Percentiles rank a stretch among this genome's conserved stretches.
phyloP scores from a whole-genome alignment of 164 flowering plant genomes.

The Kingdonia uniflora region DNA sequence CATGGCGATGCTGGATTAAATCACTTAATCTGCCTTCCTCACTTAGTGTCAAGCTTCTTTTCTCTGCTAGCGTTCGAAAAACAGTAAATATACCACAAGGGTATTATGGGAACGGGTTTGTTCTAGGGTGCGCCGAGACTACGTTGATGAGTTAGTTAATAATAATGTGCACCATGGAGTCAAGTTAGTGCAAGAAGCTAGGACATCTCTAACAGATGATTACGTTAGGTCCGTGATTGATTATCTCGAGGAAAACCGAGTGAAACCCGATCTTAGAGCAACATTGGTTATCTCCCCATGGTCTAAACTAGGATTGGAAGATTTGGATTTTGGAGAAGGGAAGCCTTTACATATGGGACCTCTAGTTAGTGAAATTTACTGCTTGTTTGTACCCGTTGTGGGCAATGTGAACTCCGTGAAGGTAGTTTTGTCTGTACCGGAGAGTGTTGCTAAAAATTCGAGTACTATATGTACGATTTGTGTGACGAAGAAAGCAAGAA shows the following conservation, averaged over 20 bases:
- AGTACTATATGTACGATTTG: not conserved
- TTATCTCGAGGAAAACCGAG: slow-evolving; percentile 45
- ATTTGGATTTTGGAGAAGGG: slow-evolving; percentile 80
- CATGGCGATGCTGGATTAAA: slow-evolving; percentile 78
- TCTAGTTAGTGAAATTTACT: slow-evolving; percentile 59
- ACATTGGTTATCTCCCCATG: slow-evolving; percentile 77
- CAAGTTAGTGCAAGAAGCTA: slow-evolving; percentile 58
- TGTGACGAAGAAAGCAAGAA: too few relatives aligned
- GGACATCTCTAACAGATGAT: slow-evolving; percentile 29
- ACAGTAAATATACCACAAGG: slow-evolving; percentile 46
- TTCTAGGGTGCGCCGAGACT: slow-evolving; percentile 72
- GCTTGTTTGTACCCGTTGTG: slow-evolving; percentile 69
- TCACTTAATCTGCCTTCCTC: slow-evolving; percentile 35
- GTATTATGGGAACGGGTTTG: slow-evolving; percentile 83
- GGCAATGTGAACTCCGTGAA: slow-evolving; percentile 39
- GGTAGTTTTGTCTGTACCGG: slow-evolving; percentile 73
- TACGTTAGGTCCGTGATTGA: slow-evolving; percentile 52
- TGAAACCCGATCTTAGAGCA: slow-evolving; percentile 43
- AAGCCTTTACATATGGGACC: slow-evolving; percentile 70
- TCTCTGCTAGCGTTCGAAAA: slow-evolving; percentile 54
- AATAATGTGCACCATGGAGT: slow-evolving; percentile 38
- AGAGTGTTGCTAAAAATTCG: slow-evolving; percentile 21
- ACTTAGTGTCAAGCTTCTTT: slow-evolving; percentile 54
- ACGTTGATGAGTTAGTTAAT: slow-evolving; percentile 31
- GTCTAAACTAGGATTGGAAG: slow-evolving; percentile 73